Evolutionary conservation across 352 stramenopile species (phyloP), one percentile per base, ranked within the genome.

Genomic region (Pythium guiyangense): DNA sequence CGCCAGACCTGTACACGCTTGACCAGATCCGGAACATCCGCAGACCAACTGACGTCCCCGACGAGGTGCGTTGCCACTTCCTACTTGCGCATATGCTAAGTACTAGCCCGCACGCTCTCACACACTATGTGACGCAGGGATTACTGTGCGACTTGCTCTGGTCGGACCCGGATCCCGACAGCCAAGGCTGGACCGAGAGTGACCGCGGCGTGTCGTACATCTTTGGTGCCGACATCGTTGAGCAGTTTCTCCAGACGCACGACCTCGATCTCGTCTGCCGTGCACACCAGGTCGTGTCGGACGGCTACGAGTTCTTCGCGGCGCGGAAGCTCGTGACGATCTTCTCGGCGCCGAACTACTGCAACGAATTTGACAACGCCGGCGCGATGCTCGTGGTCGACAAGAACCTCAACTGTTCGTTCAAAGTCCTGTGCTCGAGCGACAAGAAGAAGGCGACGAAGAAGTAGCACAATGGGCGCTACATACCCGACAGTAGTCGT

Each of bases 261-360:
- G 96, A 99, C 73, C 73, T 99, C 20, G 97, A 99, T 62, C 86
- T 99, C 10, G 87, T 99, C 18, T 98, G 97, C 48, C 74, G 97
- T 46, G 97, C 97, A 25, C 97, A 99, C 76, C 97, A 99, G 74
- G 96, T 99, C 48, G 97, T 99, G 9, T 98, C 99, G 63, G 98
- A 99, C 70, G 98, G 98, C 40, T 99, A 99, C 78, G 97, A 99
- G 77, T 99, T 99, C 75, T 99, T 99, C 70, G 97, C 97, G 1
- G 86, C 94, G 27, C 85, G 97, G 52, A 97, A 98, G 70, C 87
- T 99, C 35, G 97, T 99, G 12, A 99, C 98, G 15, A 90, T 99
- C 52, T 99, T 99, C 68, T 99, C 96, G n/a, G 98, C 98, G 9
- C 98, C 98, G 14, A 99, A 99, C 76, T 99, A 99, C 73, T 99